Evolutionary conservation across 192 early-diverging fungal genomes (phyloP).

Genomic region (Coemansia biformis): DNA sequence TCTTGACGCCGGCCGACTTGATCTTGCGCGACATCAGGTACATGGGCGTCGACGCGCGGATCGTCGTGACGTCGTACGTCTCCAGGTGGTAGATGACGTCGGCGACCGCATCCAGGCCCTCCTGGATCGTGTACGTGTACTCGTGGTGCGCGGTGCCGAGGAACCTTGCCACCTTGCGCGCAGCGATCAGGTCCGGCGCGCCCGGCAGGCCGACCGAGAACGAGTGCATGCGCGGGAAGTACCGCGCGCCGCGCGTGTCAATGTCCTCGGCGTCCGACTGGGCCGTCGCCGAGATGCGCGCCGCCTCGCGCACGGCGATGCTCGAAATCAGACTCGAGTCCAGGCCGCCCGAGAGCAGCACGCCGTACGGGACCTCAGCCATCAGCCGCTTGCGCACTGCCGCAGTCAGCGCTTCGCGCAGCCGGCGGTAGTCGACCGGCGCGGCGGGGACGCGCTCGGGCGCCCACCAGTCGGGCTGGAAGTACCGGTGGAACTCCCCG

Average conservation of each 20-base stretch:
- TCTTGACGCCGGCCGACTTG: conserved; percentile 98
- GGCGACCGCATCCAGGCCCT: conserved; percentile 89
- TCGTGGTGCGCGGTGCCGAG: conserved; percentile 91
- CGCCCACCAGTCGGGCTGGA: conserved; percentile 86
- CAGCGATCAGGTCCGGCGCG: conserved; percentile 89
- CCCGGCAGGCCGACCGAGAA: conserved; percentile 94
- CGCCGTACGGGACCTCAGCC: conserved; percentile 97
- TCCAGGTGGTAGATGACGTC: conserved; percentile 98
- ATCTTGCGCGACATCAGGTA: conserved; percentile 96
- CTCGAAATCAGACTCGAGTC: conserved; percentile 94
- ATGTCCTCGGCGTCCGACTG: conserved; percentile 55
- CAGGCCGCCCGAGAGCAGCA: conserved; percentile 88
- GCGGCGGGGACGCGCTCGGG: conserved; percentile 36
- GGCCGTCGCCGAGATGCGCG: conserved; percentile 57
- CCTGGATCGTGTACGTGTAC: conserved; percentile 93
- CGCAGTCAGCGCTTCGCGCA: conserved; percentile 77
- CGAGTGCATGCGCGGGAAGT: conserved; percentile 92
- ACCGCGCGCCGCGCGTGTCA: conserved; percentile 58
- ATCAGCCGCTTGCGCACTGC: conserved; percentile 95
- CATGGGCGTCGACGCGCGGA: conserved; percentile 99
- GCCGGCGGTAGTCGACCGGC: conserved; percentile 55
- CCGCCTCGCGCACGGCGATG: conserved; percentile 82
- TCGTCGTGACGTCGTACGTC: conserved; percentile 98
- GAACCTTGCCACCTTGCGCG: conserved; percentile 83
- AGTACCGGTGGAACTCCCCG: conserved; percentile 77